phyloP scores from a whole-genome alignment of 805 yeast genomes.

The Ogataea neopini region DNA sequence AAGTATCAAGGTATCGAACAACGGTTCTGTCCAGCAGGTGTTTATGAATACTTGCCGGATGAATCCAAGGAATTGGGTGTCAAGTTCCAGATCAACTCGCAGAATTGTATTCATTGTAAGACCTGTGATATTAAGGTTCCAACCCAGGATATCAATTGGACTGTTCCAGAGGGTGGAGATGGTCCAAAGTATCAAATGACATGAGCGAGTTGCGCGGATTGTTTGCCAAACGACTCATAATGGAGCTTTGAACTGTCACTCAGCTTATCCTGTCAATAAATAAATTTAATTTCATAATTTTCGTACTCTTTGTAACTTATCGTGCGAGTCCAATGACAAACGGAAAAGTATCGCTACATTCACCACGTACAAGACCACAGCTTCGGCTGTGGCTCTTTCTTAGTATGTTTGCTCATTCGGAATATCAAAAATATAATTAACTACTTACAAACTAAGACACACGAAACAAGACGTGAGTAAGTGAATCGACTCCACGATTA shows the following conservation, averaged over 20 bases:
- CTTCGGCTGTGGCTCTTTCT: too few species aligned
- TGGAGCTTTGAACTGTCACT: too few species aligned
- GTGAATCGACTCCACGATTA: background rate
- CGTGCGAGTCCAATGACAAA: too few species aligned
- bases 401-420: background rate
- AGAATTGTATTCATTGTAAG: slow-evolving; percentile 97
- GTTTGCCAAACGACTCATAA: too few species aligned
- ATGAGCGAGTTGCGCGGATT: too few species aligned
- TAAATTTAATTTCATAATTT: background rate
- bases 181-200: slow-evolving; percentile 96
- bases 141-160: slow-evolving; percentile 91
- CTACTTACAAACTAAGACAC: background rate
- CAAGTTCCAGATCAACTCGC: slow-evolving; percentile 89
- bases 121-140: slow-evolving; percentile 98
- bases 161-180: slow-evolving; percentile 98
- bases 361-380: too few species aligned
- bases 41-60: slow-evolving; percentile 84
- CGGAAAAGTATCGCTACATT: too few species aligned
- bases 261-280: too few species aligned
- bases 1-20: slow-evolving; percentile 84
- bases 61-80: slow-evolving; percentile 60
- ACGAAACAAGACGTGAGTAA: background rate
- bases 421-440: background rate
- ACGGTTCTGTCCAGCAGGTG: slow-evolving; percentile 98
- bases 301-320: too few species aligned